A percentile compares a stretch with the other conserved stretches of the same genome.
Conservation (phyloP, 805 yeast genomes). For the Lipomyces chichibuensis region DNA sequence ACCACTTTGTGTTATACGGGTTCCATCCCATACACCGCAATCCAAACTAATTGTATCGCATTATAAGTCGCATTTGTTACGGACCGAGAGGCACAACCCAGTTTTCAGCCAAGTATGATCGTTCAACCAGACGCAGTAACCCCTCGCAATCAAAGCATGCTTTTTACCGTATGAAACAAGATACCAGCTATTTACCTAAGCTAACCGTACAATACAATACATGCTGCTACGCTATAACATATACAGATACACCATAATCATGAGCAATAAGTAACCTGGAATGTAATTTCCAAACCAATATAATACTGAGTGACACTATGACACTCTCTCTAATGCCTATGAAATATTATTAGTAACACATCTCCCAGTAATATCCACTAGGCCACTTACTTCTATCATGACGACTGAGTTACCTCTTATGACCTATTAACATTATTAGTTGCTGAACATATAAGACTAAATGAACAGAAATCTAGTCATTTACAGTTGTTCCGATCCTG, state of each 20-base stretch:
- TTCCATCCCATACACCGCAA: too few relatives aligned
- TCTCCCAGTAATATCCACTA: neutral
- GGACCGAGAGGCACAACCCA: too few relatives aligned
- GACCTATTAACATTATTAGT: conserved; percentile 40
- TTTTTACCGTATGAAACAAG: neutral
- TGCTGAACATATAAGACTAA: conserved; percentile 17
- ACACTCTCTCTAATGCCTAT: conserved; percentile 27
- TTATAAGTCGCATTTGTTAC: neutral
- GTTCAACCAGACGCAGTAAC: too few relatives aligned
- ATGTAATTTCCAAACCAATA: neutral
- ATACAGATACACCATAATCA: neutral
- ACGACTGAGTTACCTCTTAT: conserved; percentile 79
- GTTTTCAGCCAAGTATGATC: too few relatives aligned
- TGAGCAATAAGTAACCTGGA: neutral
- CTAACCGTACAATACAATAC: neutral
- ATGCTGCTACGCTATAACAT: neutral
- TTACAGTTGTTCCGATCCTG: conserved; percentile 65
- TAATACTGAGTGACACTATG: neutral
- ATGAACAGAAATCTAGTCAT: conserved; percentile 11
- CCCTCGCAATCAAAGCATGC: too few relatives aligned
- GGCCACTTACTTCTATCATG: conserved; percentile 57
- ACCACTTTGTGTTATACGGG: too few relatives aligned
- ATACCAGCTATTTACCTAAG: neutral
- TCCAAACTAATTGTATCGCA: too few relatives aligned
- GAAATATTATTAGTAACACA: neutral